These are phyloP conservation scores for Trypanosoma mega DNA, from an alignment of 208 protist species.

Conservation along the genomic window DNA sequence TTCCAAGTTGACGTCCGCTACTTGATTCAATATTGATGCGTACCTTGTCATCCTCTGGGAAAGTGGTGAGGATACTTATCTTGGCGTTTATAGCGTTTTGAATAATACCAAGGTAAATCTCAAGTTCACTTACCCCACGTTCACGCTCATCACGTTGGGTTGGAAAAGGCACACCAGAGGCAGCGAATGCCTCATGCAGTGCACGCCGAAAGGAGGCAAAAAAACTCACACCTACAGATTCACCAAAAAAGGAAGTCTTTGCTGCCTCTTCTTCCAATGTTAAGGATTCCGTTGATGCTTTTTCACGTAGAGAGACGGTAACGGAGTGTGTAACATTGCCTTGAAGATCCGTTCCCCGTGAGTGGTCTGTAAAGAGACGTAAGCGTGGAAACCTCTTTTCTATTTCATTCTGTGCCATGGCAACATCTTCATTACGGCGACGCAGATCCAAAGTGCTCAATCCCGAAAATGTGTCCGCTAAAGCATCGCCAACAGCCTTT, in stretches of 20 bases:
- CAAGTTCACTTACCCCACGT: conserved; percentile 17
- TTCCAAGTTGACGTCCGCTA: conserved; percentile 5
- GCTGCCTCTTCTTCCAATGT: conserved; percentile 27
- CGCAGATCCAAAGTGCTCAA: conserved; percentile 13
- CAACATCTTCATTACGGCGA: conserved; percentile 20
- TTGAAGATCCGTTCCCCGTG: conserved; percentile 56
- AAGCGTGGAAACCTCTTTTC: conserved; percentile 41
- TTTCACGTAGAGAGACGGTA: conserved; percentile 32
- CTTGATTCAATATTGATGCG: conserved; percentile 5
- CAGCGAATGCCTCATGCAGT: conserved; percentile 49
- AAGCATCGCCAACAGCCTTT: conserved; percentile 14
- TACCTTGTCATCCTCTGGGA: conserved; percentile 16
- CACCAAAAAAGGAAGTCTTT: conserved; percentile 51
- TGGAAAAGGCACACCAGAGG: conserved; percentile 22
- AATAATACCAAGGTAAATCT: conserved; percentile 25
- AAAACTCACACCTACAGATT: conserved; percentile 43
- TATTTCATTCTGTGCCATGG: conserved; percentile 15
- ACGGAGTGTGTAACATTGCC: conserved; percentile 59
- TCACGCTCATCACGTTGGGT: conserved; percentile 6
- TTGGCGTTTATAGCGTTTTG: conserved; percentile 14
- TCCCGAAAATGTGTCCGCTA: background rate
- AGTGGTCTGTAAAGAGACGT: conserved; percentile 47
- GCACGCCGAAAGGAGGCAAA: conserved; percentile 27
- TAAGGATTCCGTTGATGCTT: background rate
- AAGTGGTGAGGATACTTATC: conserved; percentile 8